Conservation (phyloP, 176 grass and related monocot genomes). For the Phyllostachys edulis region DNA sequence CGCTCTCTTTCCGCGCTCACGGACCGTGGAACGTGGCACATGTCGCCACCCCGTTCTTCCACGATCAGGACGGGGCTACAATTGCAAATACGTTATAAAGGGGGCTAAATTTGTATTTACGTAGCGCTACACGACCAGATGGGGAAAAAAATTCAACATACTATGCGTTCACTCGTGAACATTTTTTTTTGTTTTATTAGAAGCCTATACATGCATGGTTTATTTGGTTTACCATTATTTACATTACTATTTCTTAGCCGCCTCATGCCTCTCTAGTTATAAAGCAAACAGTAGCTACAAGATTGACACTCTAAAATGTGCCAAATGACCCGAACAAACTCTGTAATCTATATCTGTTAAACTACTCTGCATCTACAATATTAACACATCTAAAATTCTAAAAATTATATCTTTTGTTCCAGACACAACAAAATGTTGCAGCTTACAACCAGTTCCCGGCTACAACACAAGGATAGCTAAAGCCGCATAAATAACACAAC, state of each 20-base stretch:
- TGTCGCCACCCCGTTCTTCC: too few species aligned
- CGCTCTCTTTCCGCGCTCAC: too few species aligned
- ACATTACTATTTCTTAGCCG: too few species aligned
- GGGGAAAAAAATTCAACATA: too few species aligned
- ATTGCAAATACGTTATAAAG: too few species aligned
- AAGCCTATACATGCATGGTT: background rate
- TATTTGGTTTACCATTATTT: background rate
- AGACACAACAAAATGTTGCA: slow-evolving; percentile 23
- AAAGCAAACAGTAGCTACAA: too few species aligned
- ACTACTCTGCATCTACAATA: background rate
- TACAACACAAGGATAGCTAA: background rate
- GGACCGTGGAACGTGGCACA: too few species aligned
- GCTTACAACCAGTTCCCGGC: slow-evolving; percentile 7
- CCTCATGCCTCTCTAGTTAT: too few species aligned
- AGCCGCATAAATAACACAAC: background rate
- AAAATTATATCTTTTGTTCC: background rate
- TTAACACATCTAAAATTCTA: background rate
- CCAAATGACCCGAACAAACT: background rate
- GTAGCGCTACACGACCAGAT: background rate
- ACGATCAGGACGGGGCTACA: too few species aligned
- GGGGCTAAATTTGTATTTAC: too few species aligned
- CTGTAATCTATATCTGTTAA: background rate
- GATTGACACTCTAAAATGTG: too few species aligned
- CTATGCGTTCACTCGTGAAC: background rate
- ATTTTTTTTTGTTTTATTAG: too few species aligned